Percentiles rank a stretch among this genome's conserved stretches.
These are phyloP conservation scores for Populus hybrid DNA, from an alignment of 441 rosid genomes.

Conservation along the genomic window DNA sequence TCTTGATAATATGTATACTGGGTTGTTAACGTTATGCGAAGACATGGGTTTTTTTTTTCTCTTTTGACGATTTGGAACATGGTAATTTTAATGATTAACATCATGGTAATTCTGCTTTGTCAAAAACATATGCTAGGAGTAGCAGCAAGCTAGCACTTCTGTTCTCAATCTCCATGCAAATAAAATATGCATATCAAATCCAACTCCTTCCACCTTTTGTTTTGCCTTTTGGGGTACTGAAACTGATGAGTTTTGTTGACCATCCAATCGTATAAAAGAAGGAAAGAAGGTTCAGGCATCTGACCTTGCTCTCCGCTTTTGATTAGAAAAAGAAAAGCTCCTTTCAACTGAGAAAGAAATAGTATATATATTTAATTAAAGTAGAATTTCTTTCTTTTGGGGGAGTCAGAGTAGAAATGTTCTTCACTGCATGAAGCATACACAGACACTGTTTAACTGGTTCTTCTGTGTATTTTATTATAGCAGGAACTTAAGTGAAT, in stretches of 20 bases:
- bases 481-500: neutral
- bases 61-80: neutral
- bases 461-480: neutral
- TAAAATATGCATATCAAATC: neutral
- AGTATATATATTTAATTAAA: too few species aligned
- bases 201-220: neutral
- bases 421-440: slow-evolving; percentile 1
- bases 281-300: neutral
- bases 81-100: neutral
- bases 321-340: neutral
- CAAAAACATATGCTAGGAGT: neutral
- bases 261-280: neutral
- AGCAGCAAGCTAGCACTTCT: neutral
- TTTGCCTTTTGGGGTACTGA: slow-evolving; percentile 9
- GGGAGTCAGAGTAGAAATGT: neutral
- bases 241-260: neutral
- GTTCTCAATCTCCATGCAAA: neutral
- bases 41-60: too few species aligned
- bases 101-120: neutral
- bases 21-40: neutral
- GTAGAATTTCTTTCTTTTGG: neutral
- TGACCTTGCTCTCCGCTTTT: neutral
- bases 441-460: neutral
- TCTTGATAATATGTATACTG: neutral
- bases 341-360: neutral